Percentiles rank a stretch among this genome's conserved stretches.
Evolutionary conservation across 164 flowering plant genomes (phyloP).

Genomic region (Berberis thunbergii): DNA sequence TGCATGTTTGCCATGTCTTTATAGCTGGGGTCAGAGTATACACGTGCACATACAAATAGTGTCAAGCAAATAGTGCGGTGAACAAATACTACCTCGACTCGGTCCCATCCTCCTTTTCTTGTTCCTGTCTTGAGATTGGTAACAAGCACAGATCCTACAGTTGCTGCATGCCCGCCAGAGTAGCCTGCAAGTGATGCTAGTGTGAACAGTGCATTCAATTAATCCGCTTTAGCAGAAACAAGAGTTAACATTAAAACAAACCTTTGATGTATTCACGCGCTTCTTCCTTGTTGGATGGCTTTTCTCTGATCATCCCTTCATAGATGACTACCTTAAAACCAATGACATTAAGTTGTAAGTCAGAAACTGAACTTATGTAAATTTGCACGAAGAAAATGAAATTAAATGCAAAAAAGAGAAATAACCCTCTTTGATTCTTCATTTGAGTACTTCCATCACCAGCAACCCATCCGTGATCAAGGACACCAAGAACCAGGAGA

Average conservation of each 20-base stretch:
- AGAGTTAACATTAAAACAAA: conserved; percentile 12
- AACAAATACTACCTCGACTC: conserved; percentile 67
- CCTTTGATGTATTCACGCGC: conserved; percentile 77
- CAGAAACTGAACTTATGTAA: not conserved
- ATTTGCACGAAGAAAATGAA: not conserved
- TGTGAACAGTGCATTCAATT: conserved; percentile 3
- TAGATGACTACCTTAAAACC: conserved; percentile 87
- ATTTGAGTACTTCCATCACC: conserved; percentile 7
- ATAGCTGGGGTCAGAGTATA: not conserved
- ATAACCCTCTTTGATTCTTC: not conserved
- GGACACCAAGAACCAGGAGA: conserved; percentile 15
- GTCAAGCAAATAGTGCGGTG: not conserved
- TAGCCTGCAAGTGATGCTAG: conserved; percentile 38
- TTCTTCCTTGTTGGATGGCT: conserved; percentile 81
- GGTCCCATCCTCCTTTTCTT: conserved; percentile 71
- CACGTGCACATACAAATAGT: not conserved
- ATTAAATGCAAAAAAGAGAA: not conserved
- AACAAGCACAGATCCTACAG: conserved; percentile 75
- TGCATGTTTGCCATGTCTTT: too few species aligned
- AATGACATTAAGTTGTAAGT: conserved; percentile 13
- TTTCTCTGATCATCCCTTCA: conserved; percentile 81
- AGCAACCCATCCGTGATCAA: conserved; percentile 24
- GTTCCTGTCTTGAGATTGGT: conserved; percentile 69
- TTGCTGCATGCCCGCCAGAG: conserved; percentile 68
- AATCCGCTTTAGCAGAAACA: not conserved